Evolutionary conservation across 805 yeast genomes (phyloP).

Genomic region (Wickerhamomyces hampshirensis): DNA sequence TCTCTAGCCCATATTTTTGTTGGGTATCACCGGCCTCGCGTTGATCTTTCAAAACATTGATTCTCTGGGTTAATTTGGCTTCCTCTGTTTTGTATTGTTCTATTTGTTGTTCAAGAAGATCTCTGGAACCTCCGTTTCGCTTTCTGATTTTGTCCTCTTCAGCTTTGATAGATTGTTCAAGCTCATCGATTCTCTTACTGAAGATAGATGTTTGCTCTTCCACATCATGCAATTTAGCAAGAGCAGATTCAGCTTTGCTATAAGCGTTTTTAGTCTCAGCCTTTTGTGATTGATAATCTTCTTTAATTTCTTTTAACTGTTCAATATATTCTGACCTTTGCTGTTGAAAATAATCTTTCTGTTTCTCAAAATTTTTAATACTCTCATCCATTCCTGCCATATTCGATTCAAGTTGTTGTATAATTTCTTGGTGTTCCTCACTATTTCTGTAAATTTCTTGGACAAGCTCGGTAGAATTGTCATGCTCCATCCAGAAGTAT

Average conservation of each 20-base stretch:
- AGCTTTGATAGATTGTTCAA: slow-evolving; percentile 13
- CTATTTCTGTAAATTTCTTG: slow-evolving; percentile 11
- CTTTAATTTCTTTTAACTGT: slow-evolving; percentile 20
- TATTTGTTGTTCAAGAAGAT: slow-evolving; percentile 12
- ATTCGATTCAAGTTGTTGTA: slow-evolving; percentile 4
- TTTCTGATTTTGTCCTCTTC: slow-evolving; percentile 27
- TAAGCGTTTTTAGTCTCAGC: slow-evolving; percentile 3
- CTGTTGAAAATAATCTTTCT: slow-evolving; percentile 1
- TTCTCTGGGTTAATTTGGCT: not conserved
- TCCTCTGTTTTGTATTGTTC: not conserved
- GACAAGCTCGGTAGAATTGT: slow-evolving; percentile 7
- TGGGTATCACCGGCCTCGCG: slow-evolving; percentile 1
- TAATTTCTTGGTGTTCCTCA: slow-evolving; percentile 7
- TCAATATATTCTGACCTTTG: slow-evolving; percentile 8
- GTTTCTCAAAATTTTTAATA: slow-evolving; percentile 1
- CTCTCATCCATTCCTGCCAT: slow-evolving; percentile 6
- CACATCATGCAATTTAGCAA: slow-evolving; percentile 16
- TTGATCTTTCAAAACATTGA: slow-evolving; percentile 1
- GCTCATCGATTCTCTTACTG: slow-evolving; percentile 17
- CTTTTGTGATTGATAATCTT: slow-evolving; percentile 10
- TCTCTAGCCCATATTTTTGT: slow-evolving; percentile 5
- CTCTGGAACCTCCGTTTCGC: slow-evolving; percentile 23
- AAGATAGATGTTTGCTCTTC: slow-evolving; percentile 11
- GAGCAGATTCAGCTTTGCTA: slow-evolving; percentile 14
- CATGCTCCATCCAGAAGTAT: slow-evolving; percentile 42